Evolutionary conservation across 192 early-diverging fungal species (phyloP).

Genomic region (Podila clonocystis): DNA sequence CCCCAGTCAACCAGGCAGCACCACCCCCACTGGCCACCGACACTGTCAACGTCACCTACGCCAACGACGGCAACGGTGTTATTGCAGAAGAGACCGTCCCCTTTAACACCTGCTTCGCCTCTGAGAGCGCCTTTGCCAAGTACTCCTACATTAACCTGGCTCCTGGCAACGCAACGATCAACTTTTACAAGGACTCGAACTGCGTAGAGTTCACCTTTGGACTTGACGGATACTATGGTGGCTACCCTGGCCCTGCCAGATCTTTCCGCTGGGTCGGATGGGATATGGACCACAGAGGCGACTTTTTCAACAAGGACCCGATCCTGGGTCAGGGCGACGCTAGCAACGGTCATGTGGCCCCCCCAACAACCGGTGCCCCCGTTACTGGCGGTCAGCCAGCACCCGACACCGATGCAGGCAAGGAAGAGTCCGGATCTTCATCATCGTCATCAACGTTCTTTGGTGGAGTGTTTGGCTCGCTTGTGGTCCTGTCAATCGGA

Average conservation of each 20-base stretch:
- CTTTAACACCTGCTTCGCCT: constrained; percentile 31
- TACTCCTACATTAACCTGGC: constrained; percentile 31
- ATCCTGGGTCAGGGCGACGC: constrained; percentile 42
- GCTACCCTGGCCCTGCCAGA: constrained; percentile 20
- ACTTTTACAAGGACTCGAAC: constrained; percentile 32
- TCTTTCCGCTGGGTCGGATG: constrained; percentile 45
- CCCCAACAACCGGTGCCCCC: background rate
- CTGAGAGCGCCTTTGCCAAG: background rate
- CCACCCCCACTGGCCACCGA: constrained; percentile 14
- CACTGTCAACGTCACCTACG: constrained; percentile 23
- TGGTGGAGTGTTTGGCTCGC: constrained; percentile 36
- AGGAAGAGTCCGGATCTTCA: background rate
- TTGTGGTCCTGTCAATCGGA: constrained; percentile 28
- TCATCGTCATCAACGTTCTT: constrained; percentile 44
- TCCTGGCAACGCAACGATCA: constrained; percentile 45
- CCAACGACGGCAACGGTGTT: constrained; percentile 10
- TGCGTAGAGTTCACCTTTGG: constrained; percentile 32
- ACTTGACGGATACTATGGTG: constrained; percentile 22
- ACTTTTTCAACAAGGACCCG: constrained; percentile 29
- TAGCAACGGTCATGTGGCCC: background rate
- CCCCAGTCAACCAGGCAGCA: background rate
- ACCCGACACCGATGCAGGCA: constrained; percentile 7
- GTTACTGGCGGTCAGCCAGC: constrained; percentile 4
- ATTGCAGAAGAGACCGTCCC: constrained; percentile 6
- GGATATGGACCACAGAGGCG: constrained; percentile 1